Conservation (phyloP, 208 protist genomes). For the Crithidia fasciculata region DNA sequence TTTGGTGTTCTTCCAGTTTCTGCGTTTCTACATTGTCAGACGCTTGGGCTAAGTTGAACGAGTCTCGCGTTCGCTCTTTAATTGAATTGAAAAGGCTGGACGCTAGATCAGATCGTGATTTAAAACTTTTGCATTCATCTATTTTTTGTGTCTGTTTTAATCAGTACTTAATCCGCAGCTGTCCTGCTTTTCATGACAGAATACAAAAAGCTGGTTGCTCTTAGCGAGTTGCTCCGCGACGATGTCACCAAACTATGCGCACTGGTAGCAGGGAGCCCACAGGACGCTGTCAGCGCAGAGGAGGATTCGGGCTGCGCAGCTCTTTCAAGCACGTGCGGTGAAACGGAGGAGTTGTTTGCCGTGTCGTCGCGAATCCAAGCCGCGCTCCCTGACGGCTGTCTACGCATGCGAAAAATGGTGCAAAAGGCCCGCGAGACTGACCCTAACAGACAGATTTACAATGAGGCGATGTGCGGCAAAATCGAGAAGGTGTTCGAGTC, state of each 20-base stretch:
- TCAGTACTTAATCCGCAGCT: too few species aligned
- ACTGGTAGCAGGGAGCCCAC: neutral
- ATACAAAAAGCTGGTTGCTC: constrained; percentile 30
- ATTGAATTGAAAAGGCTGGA: too few species aligned
- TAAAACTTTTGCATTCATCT: neutral
- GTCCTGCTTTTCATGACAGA: constrained; percentile 20
- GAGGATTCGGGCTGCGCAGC: neutral
- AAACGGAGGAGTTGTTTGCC: constrained; percentile 8
- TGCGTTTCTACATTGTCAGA: too few species aligned
- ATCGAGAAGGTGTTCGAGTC: constrained; percentile 71
- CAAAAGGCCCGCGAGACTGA: constrained; percentile 76
- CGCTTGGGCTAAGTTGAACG: too few species aligned
- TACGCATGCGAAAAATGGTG: constrained; percentile 72
- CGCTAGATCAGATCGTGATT: too few species aligned
- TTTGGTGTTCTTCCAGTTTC: too few species aligned
- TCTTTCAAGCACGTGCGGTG: neutral
- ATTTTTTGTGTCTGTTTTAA: neutral
- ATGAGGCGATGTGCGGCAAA: constrained; percentile 87
- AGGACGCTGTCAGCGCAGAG: neutral
- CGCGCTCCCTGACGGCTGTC: constrained; percentile 22
- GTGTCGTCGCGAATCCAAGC: constrained; percentile 20
- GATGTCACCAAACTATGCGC: constrained; percentile 21
- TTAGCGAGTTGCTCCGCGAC: constrained; percentile 13
- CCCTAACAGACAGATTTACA: constrained; percentile 88
- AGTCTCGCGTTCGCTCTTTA: too few species aligned